Evolutionary conservation across 2,329 filamentous ascomycete genomes (phyloP), one percentile per base, ranked within the genome.

Genomic region (Aspergillus sp.): DNA sequence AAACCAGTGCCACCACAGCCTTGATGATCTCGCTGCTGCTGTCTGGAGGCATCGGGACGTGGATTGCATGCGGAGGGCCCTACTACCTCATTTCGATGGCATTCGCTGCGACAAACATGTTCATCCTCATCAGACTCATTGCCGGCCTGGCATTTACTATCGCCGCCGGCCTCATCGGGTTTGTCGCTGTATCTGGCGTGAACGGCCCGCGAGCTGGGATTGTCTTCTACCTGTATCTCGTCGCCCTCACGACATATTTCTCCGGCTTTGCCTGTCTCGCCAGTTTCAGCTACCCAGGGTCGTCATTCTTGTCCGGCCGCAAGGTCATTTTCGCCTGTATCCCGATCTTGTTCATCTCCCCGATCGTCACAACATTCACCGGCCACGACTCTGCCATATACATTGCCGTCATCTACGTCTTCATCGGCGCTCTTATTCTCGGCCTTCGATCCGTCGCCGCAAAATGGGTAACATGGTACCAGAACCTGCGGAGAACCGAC

Each of bases 11-110:
- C 2, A 85, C 84, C 1, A 78, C 80, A 51, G 85, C 83, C 2
- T 69, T 87, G 41, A 81, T 87, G 75, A 81, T 83, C 12, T 82
- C 84, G 2, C 74, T 87, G 7, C 70, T 87, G 12, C 73, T 87
- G 22, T 85, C 83, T 7, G 84, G 84, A 41, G 85, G 81, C 5
- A 82, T 86, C 47, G 84, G 84, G 22, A 85, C 84, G 6, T 87
- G 83, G 84, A 85, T 87, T 41, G 83, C 83, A 6, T 84, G 83
- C 56, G 83, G 83, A 27, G 85, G 85, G 2, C 83, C 82, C 33
- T 88, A 86, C 68, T 88, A 87, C 61, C 77, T 87, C 5, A 76
- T 80, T 41, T 81, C 79, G 0, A 82, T 82, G 80, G 81, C 82
- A 2, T 83, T 83, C 60, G 79, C 80, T 1, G 80, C 80, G 2